Evolutionary conservation across 73 alveolate species (phyloP).

Genomic region (Paramecium pentaurelia): DNA sequence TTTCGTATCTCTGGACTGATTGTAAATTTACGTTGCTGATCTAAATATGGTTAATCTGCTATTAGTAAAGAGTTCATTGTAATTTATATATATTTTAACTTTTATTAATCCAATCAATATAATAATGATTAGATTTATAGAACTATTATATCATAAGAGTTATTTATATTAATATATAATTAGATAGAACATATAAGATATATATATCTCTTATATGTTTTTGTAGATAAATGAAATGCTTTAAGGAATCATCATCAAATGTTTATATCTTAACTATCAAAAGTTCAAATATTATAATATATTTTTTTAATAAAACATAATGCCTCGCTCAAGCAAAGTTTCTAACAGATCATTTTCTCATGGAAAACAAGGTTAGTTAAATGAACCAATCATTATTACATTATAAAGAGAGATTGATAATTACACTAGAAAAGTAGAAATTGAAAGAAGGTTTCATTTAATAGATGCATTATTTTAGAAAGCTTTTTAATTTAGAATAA

Average conservation of each 20-base stretch:
- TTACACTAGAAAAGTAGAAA: conserved; percentile 51
- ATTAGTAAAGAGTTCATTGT: not conserved
- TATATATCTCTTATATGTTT: too few species aligned
- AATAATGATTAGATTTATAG: not conserved
- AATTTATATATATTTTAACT: not conserved
- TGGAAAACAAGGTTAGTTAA: not conserved
- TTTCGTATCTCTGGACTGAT: not conserved
- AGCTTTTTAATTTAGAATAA: not conserved
- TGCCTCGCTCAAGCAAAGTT: conserved; percentile 21
- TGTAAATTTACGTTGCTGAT: not conserved
- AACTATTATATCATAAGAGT: not conserved
- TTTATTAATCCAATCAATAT: not conserved
- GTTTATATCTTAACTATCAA: not conserved
- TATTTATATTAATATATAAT: too few species aligned
- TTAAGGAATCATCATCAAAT: too few species aligned
- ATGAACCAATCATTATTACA: conserved; percentile 51
- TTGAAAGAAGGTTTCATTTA: conserved; percentile 52
- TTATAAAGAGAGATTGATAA: conserved; percentile 49
- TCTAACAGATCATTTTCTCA: conserved; percentile 27
- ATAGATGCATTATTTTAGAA: not conserved
- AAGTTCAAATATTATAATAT: not conserved
- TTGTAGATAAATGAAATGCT: too few species aligned
- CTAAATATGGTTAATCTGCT: not conserved
- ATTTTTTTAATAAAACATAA: not conserved
- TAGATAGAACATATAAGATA: not conserved